Evolutionary conservation across 2,329 filamentous ascomycete genomes (phyloP).

Genomic region (Fusarium chlamydosporum): DNA sequence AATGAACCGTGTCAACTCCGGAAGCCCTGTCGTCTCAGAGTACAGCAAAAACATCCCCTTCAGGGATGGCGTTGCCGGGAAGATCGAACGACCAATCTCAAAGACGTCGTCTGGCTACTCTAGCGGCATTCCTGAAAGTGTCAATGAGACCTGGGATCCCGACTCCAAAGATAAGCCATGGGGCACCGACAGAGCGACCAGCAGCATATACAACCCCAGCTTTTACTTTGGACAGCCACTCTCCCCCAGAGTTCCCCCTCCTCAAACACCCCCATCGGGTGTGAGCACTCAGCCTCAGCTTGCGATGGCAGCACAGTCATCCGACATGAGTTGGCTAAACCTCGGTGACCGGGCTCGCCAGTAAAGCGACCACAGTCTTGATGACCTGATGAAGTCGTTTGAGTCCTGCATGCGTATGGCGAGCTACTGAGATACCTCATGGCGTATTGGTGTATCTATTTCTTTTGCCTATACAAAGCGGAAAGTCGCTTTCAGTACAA

Average conservation of each 20-base stretch:
- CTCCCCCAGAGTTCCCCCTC: conserved; percentile 54
- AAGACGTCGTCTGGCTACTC: conserved; percentile 69
- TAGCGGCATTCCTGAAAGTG: conserved; percentile 75
- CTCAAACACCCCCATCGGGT: conserved; percentile 53
- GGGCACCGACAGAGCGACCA: conserved; percentile 65
- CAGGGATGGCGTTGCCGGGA: conserved; percentile 71
- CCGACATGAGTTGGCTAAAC: conserved; percentile 87
- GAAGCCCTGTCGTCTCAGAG: conserved; percentile 77
- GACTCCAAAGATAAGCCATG: conserved; percentile 62
- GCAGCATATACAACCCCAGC: conserved; percentile 65
- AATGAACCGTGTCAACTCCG: conserved; percentile 76
- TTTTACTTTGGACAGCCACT: conserved; percentile 61
- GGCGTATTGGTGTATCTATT: conserved; percentile 34
- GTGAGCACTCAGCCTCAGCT: conserved; percentile 66
- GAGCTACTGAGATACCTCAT: conserved; percentile 43
- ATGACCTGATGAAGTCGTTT: conserved; percentile 42
- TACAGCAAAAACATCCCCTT: conserved; percentile 65
- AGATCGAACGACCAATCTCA: conserved; percentile 71
- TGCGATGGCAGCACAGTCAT: conserved; percentile 64
- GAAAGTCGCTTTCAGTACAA: conserved; percentile 19
- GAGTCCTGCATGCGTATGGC: conserved; percentile 25
- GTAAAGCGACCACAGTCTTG: conserved; percentile 39
- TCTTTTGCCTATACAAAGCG: conserved; percentile 2
- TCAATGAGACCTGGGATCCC: conserved; percentile 70
- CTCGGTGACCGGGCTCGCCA: conserved; percentile 65